Percentiles rank a stretch among this genome's conserved stretches.
Evolutionary conservation across 306 rosid species (phyloP).

Genomic region (Vigna mungo): DNA sequence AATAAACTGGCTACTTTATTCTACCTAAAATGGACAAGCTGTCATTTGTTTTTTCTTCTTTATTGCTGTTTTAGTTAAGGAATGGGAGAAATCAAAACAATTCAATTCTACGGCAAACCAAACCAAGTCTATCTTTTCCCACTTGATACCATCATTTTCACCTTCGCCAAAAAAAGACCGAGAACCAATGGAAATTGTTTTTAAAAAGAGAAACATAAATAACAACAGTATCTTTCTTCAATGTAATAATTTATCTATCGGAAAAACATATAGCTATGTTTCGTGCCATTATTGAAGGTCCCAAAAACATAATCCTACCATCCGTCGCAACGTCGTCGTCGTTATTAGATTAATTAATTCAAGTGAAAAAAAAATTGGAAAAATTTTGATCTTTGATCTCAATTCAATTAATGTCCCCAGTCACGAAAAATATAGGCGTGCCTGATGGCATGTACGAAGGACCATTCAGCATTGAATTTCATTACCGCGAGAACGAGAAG

Average conservation of each 20-base stretch:
- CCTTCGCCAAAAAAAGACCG: conserved; percentile 17
- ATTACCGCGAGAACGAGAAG: conserved; percentile 38
- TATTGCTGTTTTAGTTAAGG: background rate
- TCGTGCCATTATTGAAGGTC: conserved; percentile 49
- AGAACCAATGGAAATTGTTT: background rate
- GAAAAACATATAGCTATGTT: conserved; percentile 1
- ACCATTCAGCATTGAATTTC: conserved; percentile 45
- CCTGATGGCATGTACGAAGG: conserved; percentile 25
- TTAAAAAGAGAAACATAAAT: conserved; percentile 14
- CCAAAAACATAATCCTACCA: conserved; percentile 32
- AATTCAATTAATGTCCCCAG: conserved; percentile 35
- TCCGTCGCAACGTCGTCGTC: conserved; percentile 27
- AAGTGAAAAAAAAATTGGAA: background rate
- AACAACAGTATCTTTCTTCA: conserved; percentile 1
- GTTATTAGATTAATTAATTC: conserved; percentile 37
- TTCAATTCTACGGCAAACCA: too few species aligned
- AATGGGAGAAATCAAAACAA: background rate
- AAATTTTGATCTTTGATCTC: background rate
- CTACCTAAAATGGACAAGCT: background rate
- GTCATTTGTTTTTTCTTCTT: conserved; percentile 40
- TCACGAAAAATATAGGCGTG: background rate
- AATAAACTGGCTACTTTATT: conserved; percentile 29
- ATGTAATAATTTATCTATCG: background rate
- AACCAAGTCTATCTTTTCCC: too few species aligned
- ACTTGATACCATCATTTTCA: conserved; percentile 8